These are phyloP conservation scores for Boletus subparvulus DNA, from an alignment of 768 basidiomycete genomes.

Conservation along the genomic window DNA sequence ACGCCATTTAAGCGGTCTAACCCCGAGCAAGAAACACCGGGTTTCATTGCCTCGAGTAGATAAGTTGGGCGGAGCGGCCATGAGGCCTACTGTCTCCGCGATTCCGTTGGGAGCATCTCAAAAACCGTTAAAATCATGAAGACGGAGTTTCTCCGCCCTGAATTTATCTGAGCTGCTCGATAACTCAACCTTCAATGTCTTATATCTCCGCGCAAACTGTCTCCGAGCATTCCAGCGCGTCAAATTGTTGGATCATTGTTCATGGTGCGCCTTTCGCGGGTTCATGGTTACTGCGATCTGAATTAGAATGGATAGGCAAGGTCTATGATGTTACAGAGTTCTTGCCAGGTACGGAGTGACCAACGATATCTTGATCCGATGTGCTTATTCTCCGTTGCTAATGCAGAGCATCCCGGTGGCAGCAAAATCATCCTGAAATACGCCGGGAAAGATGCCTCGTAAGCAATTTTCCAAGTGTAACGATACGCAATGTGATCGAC, in stretches of 20 bases:
- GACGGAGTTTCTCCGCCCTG: not conserved
- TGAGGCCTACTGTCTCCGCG: slow-evolving; percentile 10
- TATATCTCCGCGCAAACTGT: slow-evolving; percentile 44
- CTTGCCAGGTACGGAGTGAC: slow-evolving; percentile 55
- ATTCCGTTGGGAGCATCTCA: slow-evolving; percentile 16
- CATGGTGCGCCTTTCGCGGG: slow-evolving; percentile 48
- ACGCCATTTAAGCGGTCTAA: slow-evolving; percentile 17
- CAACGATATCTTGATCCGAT: slow-evolving; percentile 37
- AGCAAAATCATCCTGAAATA: slow-evolving; percentile 81
- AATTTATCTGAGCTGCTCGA: not conserved
- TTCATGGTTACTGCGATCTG: slow-evolving; percentile 42
- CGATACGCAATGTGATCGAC: not conserved
- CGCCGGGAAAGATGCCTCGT: slow-evolving; percentile 86
- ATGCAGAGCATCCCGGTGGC: slow-evolving; percentile 68
- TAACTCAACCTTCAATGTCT: slow-evolving; percentile 13
- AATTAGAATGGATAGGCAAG: slow-evolving; percentile 68
- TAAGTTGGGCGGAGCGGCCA: not conserved
- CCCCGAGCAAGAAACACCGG: slow-evolving; percentile 4
- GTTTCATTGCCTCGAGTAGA: not conserved
- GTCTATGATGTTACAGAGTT: slow-evolving; percentile 81
- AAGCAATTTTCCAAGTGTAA: slow-evolving; percentile 23
- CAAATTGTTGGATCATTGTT: slow-evolving; percentile 78
- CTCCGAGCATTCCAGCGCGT: slow-evolving; percentile 49
- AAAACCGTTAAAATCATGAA: slow-evolving; percentile 1
- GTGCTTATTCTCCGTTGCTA: not conserved